Evolutionary conservation across 768 basidiomycete species (phyloP), one percentile per base, ranked within the genome.

Genomic region (Amanita rubescens): DNA sequence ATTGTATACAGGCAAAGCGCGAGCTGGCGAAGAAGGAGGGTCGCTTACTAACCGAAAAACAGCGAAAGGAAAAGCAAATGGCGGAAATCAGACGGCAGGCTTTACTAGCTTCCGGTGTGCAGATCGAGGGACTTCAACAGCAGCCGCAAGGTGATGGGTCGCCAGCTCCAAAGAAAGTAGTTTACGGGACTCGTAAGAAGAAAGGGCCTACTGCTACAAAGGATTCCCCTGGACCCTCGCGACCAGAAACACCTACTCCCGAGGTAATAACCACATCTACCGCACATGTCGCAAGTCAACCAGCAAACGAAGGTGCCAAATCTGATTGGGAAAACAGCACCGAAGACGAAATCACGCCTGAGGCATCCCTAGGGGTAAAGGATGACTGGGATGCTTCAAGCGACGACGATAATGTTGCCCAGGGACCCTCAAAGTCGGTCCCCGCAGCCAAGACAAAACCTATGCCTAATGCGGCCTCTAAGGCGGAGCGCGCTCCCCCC

Each of bases 1-100:
- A 51, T 55, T 34, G 47, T 42, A n/a, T 63, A 7, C 25, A 94
- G 93, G 86, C 81, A 42, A 96, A 95, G 69, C 84, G 83, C 49
- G 94, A 96, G 61, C 66, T 87, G 49, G 85, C 89, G 12, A 92
- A 89, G 78, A 95, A 94, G 67, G 94, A 98, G 71, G 96, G 96
- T 20, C 82, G 88, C 43, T 72, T 95, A 22, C 77, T 98, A 47
- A 98, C 95, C n/a, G 94, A 95, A 69, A 96, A 94, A 70, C 94
- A 98, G 67, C 95, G 93, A 69, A 88, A 91, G 63, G 94, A 97
- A 66, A 85, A 79, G 60, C 89, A 88, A 19, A 87, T 84, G 59
- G 94, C 92, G 2, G 94, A 97, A 67, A 81, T 91, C 27, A 85
- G 94, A 53, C 89, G 84, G 65, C 82, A 95, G 65, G 94, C 95